Percentiles rank a stretch among this genome's conserved stretches.
Conservation (phyloP, 176 grass and related monocot genomes). For the Bolboschoenus planiculmis region DNA sequence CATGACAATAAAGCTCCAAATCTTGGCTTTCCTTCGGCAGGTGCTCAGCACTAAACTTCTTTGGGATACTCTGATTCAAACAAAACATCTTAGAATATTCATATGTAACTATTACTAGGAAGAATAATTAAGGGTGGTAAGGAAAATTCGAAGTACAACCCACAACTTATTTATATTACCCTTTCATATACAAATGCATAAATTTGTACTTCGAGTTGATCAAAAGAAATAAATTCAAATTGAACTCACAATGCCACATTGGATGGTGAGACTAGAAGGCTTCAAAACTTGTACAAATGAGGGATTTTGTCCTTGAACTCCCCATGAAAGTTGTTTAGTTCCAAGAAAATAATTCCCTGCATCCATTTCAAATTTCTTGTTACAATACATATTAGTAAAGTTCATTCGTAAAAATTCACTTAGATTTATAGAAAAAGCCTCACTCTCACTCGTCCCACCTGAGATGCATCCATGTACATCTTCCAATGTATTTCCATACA, state of each 20-base stretch:
- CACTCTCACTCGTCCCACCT: neutral
- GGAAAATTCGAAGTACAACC: neutral
- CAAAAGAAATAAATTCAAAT: neutral
- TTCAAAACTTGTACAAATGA: conserved; percentile 39
- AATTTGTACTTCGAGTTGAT: neutral
- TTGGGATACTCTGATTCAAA: conserved; percentile 25
- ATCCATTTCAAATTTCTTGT: neutral
- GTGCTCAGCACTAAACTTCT: conserved; percentile 28
- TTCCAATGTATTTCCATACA: neutral
- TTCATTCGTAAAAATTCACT: neutral
- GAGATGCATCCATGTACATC: neutral
- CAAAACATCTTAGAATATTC: neutral
- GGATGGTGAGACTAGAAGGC: neutral
- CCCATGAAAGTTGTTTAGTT: conserved; percentile 3
- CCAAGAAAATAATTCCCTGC: neutral
- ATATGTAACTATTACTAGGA: neutral
- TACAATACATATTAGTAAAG: neutral
- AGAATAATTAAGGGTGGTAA: neutral
- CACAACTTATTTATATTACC: neutral
- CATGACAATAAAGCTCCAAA: conserved; percentile 15
- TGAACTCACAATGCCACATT: conserved; percentile 15
- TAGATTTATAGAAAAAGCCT: neutral
- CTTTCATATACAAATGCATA: neutral
- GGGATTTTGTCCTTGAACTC: conserved; percentile 23
- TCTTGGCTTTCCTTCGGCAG: conserved; percentile 18